Conservation (phyloP, 352 stramenopile genomes). For the Phytophthora citricola region DNA sequence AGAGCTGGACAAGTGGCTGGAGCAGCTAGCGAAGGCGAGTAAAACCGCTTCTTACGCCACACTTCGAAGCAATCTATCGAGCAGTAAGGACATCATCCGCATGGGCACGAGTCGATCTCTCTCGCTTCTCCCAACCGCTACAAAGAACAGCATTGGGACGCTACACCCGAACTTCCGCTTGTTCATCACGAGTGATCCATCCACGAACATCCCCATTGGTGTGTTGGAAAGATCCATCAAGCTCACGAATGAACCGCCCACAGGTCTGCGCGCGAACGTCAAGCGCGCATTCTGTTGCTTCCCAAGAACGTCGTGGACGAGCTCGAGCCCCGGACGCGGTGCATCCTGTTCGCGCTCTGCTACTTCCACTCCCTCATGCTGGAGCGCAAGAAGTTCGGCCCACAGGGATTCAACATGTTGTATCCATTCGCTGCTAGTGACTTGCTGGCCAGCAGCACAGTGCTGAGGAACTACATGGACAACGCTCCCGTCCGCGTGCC, state of each 20-base stretch:
- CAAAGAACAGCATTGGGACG: slow-evolving; percentile 28
- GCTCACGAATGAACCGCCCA: slow-evolving; percentile 89
- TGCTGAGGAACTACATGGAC: slow-evolving; percentile 94
- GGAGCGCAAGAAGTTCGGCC: slow-evolving; percentile 92
- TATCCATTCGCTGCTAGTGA: slow-evolving; percentile 92
- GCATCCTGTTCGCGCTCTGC: slow-evolving; percentile 92
- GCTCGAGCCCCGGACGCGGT: slow-evolving; percentile 81
- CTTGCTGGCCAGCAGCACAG: slow-evolving; percentile 80
- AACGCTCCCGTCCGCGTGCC: slow-evolving; percentile 88
- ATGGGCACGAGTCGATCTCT: slow-evolving; percentile 34
- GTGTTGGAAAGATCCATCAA: slow-evolving; percentile 92
- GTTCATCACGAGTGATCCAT: slow-evolving; percentile 92
- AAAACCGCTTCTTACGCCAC: slow-evolving; percentile 58
- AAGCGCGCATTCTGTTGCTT: slow-evolving; percentile 89
- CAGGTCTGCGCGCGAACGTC: slow-evolving; percentile 89
- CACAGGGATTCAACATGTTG: slow-evolving; percentile 91
- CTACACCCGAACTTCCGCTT: slow-evolving; percentile 85
- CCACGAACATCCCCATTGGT: slow-evolving; percentile 84
- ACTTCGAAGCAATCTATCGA: slow-evolving; percentile 30
- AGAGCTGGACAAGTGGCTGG: slow-evolving; percentile 93
- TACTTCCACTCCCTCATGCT: slow-evolving; percentile 95
- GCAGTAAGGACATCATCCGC: slow-evolving; percentile 25
- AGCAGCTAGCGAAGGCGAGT: slow-evolving; percentile 72
- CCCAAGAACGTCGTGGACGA: slow-evolving; percentile 80
- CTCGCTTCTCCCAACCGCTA: slow-evolving; percentile 9